Percentiles rank a stretch among this genome's conserved stretches.
Conservation (phyloP, 1,284 basidiomycete species). For the Tilletia indica region DNA sequence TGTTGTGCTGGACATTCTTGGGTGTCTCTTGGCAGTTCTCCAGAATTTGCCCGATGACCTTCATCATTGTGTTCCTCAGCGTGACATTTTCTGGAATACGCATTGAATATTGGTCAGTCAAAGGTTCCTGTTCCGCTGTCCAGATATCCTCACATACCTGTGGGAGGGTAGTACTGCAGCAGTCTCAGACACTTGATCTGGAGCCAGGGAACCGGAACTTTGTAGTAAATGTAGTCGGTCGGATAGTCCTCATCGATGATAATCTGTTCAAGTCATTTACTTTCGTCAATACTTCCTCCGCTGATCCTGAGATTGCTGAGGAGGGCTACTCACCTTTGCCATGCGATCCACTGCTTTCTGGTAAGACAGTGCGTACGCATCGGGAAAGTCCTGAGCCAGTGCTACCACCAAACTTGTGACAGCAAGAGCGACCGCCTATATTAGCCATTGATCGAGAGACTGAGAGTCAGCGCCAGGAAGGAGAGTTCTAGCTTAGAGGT, state of each 20-base stretch:
- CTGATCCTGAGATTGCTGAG: background rate
- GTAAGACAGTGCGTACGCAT: slow-evolving; percentile 85
- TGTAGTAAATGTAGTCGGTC: slow-evolving; percentile 90
- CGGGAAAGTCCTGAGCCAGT: slow-evolving; percentile 87
- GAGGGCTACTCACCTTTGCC: slow-evolving; percentile 59
- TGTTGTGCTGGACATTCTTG: slow-evolving; percentile 95
- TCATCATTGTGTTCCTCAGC: slow-evolving; percentile 72
- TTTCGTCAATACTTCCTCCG: background rate
- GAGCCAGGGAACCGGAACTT: slow-evolving; percentile 94
- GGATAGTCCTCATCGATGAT: slow-evolving; percentile 85
- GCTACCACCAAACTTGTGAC: slow-evolving; percentile 92
- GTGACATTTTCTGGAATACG: slow-evolving; percentile 71
- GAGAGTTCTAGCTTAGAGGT: background rate
- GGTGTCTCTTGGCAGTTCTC: slow-evolving; percentile 89
- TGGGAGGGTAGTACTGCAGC: slow-evolving; percentile 81
- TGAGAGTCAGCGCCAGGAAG: background rate
- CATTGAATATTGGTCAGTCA: background rate
- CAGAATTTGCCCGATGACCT: slow-evolving; percentile 85
- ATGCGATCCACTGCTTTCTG: slow-evolving; percentile 89
- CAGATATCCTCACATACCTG: background rate
- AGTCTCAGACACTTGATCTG: slow-evolving; percentile 92
- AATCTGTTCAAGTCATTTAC: slow-evolving; percentile 59
- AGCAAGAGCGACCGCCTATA: slow-evolving; percentile 79
- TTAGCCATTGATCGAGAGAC: background rate
- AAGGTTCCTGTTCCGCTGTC: too few species aligned